Base-by-base conservation (phyloP, 2,329 filamentous ascomycete species). In the Talaromyces sp. region DNA sequence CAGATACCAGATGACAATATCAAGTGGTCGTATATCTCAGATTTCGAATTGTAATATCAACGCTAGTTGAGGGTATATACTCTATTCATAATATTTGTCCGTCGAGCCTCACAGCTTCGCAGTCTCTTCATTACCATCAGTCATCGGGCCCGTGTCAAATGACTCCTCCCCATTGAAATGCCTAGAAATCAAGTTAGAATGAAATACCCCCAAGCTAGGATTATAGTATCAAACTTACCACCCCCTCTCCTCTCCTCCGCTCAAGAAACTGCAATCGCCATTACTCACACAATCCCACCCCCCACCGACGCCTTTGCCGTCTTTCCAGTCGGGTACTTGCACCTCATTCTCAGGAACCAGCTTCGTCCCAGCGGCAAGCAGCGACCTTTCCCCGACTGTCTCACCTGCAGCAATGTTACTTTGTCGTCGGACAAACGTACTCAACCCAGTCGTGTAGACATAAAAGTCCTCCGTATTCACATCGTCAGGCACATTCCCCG, bases 241-340 rank as follows among this genome's bases (percentile, higher is more conserved):
- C 72, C 92, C 92, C 79, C 93, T 83, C 76, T 98, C 94, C 69
- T 90, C 89, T 7, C 94, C 94, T 60, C 84, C 83, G 59, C 82
- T 86, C 67, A 98, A 79, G 76, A 94, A 96, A 63, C 85, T 88
- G 70, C 92, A 96, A 73, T 96, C 91, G 16, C 92, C 92, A 77
- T 96, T 94, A 59, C 85, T 73, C 63, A 86, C 83, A 71, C 92
- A 93, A 47, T 86, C 82, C 94, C 94, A 99, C 31, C 89, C 89
- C 42, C 91, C 92, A 30, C 83, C 81, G 44, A 93, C 84, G 23
- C 89, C 89, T 27, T 77, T 81, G 0, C 84, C 85, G 63, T 75
- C 77, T 66, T 77, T 82, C 88, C 88, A 91, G 5, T 76, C 70
- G 18, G 71, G 75, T 57, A 69, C 75, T 62, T 54, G 56, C 4